Base-by-base conservation (phyloP, 2,329 filamentous ascomycete species). In the Bipolaris cookei region DNA sequence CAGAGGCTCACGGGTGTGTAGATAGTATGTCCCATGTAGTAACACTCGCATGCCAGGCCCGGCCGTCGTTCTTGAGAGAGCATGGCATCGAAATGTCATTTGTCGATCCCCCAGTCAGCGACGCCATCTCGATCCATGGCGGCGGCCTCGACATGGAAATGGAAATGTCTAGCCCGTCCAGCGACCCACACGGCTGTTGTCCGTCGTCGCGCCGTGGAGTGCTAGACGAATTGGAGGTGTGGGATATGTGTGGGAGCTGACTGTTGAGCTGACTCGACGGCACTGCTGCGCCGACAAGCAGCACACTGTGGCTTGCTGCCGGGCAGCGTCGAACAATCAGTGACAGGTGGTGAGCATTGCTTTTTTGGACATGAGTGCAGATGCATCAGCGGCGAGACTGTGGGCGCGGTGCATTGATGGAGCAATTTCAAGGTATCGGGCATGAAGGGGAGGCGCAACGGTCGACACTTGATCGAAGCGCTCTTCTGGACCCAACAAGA, bases 401-500 rank as follows among this genome's bases (percentile, higher is more conserved):
- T 47, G 42, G 45, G 20, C n/a, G 41, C 42, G 34, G 32, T 46
- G 64, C 65, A 64, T 64, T 66, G 59, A 64, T 34, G 52, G 43
- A 21, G 41, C 61, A 57, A 57, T 58, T 47, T 59, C 53, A 57
- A 43, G 60, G 51, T 44, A 38, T 55, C 51, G 55, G 49, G 62
- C 59, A 51, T 53, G 62, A 54, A 58, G 43, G 52, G 39, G 54
- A 59, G 56, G 47, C 50, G 65, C 61, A 58, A 61, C 61, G 64
- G 62, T 59, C 61, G 50, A 63, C 61, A 65, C 55, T 52, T 66
- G 60, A 61, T 64, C 62, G 63, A 49, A 65, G 66, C 65, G 59
- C 54, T 54, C 60, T 64, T 68, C 67, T 67, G 59, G 63, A 58
- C 69, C 62, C 70, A 71, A 71, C 70, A 71, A 66, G 65, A 68